Conservation (phyloP, 2,329 filamentous ascomycete species). For the Dactylellina cionopaga region DNA sequence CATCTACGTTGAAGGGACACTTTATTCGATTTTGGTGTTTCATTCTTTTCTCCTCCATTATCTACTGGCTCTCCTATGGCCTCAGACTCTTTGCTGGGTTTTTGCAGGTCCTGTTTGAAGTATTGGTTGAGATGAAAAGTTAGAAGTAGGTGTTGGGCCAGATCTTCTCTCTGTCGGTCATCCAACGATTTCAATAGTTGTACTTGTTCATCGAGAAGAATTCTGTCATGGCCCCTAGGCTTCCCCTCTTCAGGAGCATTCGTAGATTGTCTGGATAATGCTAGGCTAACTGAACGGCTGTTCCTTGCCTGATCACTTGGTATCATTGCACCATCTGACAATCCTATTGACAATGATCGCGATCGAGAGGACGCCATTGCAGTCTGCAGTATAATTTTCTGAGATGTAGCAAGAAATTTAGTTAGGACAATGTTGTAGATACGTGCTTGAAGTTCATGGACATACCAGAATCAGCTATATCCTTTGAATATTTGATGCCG, state of each 20-base stretch:
- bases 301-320: background rate
- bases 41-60: background rate
- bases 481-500: too few relatives aligned
- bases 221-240: conserved; percentile 4
- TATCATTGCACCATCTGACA: too few relatives aligned
- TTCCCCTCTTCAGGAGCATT: background rate
- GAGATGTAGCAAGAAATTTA: too few relatives aligned
- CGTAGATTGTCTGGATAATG: background rate
- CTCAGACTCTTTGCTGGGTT: background rate
- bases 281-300: background rate
- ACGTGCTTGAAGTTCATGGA: too few relatives aligned
- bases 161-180: conserved; percentile 35
- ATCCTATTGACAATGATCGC: too few relatives aligned
- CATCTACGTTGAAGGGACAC: conserved; percentile 28
- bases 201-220: conserved; percentile 24
- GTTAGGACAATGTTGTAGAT: too few relatives aligned
- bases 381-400: too few relatives aligned
- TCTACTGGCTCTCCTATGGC: background rate
- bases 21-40: background rate
- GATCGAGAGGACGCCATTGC: too few relatives aligned
- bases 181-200: conserved; percentile 37
- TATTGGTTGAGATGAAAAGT: conserved; percentile 33
- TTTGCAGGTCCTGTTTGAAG: background rate
- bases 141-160: conserved; percentile 27
- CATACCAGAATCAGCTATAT: too few relatives aligned